Base-by-base conservation (phyloP, 305 asterid genomes). In the Rubia tinctorum region DNA sequence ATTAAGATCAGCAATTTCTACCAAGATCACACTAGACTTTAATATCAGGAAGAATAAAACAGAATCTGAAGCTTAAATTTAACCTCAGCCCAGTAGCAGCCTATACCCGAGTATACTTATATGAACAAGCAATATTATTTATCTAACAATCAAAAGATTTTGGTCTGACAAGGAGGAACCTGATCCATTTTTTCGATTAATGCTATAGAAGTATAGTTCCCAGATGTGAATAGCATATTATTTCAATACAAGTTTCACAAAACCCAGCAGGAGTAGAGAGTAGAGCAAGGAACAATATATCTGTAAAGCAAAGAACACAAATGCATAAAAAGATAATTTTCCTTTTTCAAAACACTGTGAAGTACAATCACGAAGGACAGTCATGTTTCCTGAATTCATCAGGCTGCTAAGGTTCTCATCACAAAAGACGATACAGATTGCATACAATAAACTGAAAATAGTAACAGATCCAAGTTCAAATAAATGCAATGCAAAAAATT, bases 51-150 rank as follows among this genome's bases (percentile, higher is more conserved):
- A 53, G 0, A 6, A 7, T 53, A 2, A 30, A 22, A 44, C 4
- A 56, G 15, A 71, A 71, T 17, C 40, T 58, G 56, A 56, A 58
- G 74, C 51, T 13, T 43, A 71, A 23, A 43, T 56, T 39, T 53
- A 23, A 58, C 55, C 67, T 12, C 49, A 30, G n/a, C 49, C 51
- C 51, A 27, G 23, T 8, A 34, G 39, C 39, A 34, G 65, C 60
- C 74, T 47, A 55, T 34, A 39, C 66, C 66, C 44, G 18, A 56
- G 15, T 42, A 43, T 23, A n/a, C n/a, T n/a, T n/a, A 65, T 27
- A 23, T 59, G 9, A 62, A 42, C 25, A 27, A 15, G 47, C 30
- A 23, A 18, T 13, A 23, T 58, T 42, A 39, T 39, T 42, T n/a
- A 56, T 71, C 55, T 56, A 5, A 56, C 15, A 71, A 14, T 34